Conservation (phyloP, 208 protist species). For the Acanthamoeba healyi region DNA sequence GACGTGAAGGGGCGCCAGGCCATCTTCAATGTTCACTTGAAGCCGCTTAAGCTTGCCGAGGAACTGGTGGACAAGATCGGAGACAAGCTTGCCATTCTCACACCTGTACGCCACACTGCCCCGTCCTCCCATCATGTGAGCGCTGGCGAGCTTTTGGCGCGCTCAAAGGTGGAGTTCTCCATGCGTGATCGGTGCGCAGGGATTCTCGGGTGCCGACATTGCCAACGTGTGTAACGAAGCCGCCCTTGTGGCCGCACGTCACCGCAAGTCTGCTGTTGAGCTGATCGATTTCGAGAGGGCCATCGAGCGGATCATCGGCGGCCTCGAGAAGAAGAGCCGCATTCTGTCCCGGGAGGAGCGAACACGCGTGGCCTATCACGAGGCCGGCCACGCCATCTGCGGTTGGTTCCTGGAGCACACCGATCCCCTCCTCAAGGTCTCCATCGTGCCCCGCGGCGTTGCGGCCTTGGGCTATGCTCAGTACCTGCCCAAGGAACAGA, state of each 20-base stretch:
- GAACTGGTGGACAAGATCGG: conserved; percentile 76
- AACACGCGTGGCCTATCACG: conserved; percentile 97
- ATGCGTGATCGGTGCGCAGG: conserved; percentile 71
- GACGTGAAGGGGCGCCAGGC: conserved; percentile 95
- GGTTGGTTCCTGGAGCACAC: conserved; percentile 98
- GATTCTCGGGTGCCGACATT: conserved; percentile 97
- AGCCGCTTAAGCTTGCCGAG: conserved; percentile 91
- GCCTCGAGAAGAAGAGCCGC: conserved; percentile 87
- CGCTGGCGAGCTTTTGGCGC: not conserved
- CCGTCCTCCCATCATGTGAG: not conserved
- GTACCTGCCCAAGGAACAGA: conserved; percentile 90
- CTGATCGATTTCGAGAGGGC: conserved; percentile 94
- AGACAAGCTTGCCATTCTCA: conserved; percentile 84
- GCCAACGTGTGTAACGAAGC: conserved; percentile 98
- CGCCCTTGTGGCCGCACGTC: conserved; percentile 95
- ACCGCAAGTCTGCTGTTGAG: conserved; percentile 89
- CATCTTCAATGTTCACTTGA: conserved; percentile 96
- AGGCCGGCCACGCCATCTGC: conserved; percentile 97
- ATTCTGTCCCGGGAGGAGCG: conserved; percentile 93
- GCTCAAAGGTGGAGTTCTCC: not conserved
- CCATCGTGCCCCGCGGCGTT: conserved; percentile 80
- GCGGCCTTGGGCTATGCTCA: conserved; percentile 87
- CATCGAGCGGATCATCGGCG: conserved; percentile 96
- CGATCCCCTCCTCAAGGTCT: conserved; percentile 96
- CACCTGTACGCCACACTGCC: conserved; percentile 74